Evolutionary conservation across 2,329 filamentous ascomycete genomes (phyloP), one percentile per base, ranked within the genome.

Genomic region (Fusarium drepaniforme): DNA sequence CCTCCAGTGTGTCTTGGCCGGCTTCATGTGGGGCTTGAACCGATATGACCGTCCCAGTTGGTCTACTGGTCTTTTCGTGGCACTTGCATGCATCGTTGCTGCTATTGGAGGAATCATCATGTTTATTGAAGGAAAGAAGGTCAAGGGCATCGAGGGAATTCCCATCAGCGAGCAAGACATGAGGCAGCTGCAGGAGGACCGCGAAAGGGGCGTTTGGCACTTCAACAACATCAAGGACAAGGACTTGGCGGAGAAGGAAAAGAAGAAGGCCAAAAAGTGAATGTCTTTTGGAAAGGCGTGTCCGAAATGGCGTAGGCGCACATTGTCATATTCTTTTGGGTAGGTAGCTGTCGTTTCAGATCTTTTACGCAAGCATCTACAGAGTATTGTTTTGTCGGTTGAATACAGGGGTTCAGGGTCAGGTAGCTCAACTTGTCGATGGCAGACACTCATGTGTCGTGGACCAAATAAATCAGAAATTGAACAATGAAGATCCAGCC

Each of bases 21-120:
- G 89, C 4, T 93, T 95, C 84, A 97, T 97, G 95, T 97, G 94
- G 93, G 91, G 90, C 3, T 86, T 93, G 83, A 93, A 94, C 79
- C 86, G 93, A 25, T 92, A 91, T 78, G 84, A 93, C 25, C 87
- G 95, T n/a, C 94, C 95, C 0, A 89, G 90, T 25, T 97, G 94
- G 94, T 89, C 91, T 13, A 96, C 94, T 0, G 95, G 94, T 1
- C 83, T 95, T 0, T 94, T 97, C 79, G 93, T 97, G 21, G 93
- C 90, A 3, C 80, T 96, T 8, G 94, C 91, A 4, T 95, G 92
- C 78, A 86, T 92, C 23, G 90, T 93, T 7, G 93, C 92, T 9
- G 93, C 88, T 18, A 80, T 90, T 25, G 94, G 90, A 18, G 94
- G 94, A 4, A 83, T 93, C 38, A 88, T 94, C 80, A 91, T 92